These are phyloP conservation scores for Syzygium aromaticum DNA, from an alignment of 345 rosid species.

Conservation along the genomic window DNA sequence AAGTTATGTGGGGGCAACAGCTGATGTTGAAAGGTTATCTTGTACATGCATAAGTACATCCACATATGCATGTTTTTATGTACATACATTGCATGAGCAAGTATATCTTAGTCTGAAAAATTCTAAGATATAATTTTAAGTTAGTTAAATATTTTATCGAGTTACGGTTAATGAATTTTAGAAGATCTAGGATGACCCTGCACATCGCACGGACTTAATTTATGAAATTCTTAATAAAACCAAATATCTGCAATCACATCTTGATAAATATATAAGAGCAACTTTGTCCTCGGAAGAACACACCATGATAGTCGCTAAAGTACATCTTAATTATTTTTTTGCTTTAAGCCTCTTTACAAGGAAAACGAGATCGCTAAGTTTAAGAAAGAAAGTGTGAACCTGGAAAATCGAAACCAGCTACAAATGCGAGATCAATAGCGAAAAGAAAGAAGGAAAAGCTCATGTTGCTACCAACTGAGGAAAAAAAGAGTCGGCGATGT, in stretches of 20 bases:
- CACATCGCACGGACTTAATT: not conserved
- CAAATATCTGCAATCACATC: not conserved
- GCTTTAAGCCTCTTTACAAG: not conserved
- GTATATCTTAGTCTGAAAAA: not conserved
- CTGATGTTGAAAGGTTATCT: not conserved
- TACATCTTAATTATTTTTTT: not conserved
- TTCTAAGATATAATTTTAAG: not conserved
- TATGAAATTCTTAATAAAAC: not conserved
- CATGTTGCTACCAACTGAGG: not conserved
- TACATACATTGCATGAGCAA: not conserved
- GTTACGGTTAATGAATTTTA: not conserved
- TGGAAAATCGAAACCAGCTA: not conserved
- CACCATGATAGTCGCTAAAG: not conserved
- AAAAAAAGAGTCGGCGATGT: not conserved
- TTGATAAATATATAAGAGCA: not conserved
- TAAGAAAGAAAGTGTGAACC: not conserved
- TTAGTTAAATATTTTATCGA: not conserved
- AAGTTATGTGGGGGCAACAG: not conserved
- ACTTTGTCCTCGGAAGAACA: not conserved
- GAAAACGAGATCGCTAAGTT: not conserved
- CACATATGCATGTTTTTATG: not conserved
- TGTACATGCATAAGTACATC: not conserved
- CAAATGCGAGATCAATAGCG: not conserved
- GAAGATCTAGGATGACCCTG: not conserved
- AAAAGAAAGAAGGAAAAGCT: not conserved